Evolutionary conservation across 495 filamentous ascomycete genomes (phyloP).

Genomic region (Penicillium subrubescens): DNA sequence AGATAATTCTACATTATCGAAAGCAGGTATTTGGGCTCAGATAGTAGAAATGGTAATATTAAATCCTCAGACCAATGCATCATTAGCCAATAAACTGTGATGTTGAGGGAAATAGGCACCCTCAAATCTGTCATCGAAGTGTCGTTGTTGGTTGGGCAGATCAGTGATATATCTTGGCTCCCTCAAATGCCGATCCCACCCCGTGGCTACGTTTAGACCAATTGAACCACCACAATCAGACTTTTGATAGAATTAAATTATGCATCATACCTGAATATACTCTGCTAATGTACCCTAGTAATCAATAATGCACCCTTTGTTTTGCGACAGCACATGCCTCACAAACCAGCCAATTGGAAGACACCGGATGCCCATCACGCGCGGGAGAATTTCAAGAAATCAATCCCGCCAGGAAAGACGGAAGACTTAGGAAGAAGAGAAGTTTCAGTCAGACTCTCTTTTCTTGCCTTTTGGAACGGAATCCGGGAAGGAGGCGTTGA

Average conservation of each 20-base stretch:
- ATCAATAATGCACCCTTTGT: background rate
- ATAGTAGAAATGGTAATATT: no score
- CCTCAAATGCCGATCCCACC: background rate
- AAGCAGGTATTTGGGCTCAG: no score
- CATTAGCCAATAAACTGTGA: background rate
- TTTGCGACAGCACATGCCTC: background rate
- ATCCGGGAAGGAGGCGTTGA: background rate
- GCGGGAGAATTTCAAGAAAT: background rate
- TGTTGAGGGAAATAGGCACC: no score
- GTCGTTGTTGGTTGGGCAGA: no score
- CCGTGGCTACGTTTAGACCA: background rate
- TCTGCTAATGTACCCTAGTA: background rate
- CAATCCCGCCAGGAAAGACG: background rate
- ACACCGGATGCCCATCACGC: background rate
- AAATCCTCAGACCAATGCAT: no score
- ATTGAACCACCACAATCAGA: background rate
- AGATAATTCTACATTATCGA: no score
- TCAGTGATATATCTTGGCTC: background rate
- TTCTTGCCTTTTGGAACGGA: background rate
- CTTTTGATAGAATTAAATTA: no score
- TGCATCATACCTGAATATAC: background rate
- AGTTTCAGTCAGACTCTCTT: background rate
- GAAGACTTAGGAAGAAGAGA: background rate
- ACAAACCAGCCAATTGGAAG: slow-evolving; percentile 12
- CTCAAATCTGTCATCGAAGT: no score